phyloP scores from a whole-genome alignment of 164 flowering plant species.

The Saururus chinensis region DNA sequence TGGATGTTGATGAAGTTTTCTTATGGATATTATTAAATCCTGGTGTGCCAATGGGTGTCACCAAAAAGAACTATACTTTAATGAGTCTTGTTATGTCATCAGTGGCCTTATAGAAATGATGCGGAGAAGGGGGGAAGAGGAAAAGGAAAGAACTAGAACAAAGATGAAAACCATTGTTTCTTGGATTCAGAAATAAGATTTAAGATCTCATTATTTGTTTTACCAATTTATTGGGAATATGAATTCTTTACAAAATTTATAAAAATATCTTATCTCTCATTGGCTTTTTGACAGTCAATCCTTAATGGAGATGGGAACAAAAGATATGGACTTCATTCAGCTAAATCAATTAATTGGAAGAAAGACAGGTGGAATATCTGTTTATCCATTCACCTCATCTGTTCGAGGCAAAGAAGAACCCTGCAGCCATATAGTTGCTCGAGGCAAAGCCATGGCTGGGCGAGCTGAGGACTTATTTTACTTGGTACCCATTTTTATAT shows the following conservation, averaged over 20 bases:
- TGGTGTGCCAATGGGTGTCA: background rate
- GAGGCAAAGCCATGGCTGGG: slow-evolving; percentile 96
- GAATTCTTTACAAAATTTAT: background rate
- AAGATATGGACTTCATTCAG: slow-evolving; percentile 87
- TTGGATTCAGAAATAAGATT: too few relatives aligned
- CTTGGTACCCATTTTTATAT: slow-evolving; percentile 38
- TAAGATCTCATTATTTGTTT: too few relatives aligned
- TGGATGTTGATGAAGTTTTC: background rate
- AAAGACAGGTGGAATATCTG: slow-evolving; percentile 97
- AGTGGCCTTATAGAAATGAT: background rate
- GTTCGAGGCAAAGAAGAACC: slow-evolving; percentile 62
- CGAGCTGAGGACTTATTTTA: slow-evolving; percentile 78
- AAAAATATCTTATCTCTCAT: background rate
- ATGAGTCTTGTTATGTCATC: background rate
- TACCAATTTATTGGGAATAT: too few relatives aligned
- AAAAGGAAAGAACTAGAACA: too few relatives aligned
- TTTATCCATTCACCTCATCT: slow-evolving; percentile 88
- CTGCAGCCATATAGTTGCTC: slow-evolving; percentile 66
- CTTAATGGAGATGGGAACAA: slow-evolving; percentile 97
- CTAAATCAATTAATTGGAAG: slow-evolving; percentile 95
- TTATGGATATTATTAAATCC: background rate
- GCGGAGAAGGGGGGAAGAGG: too few relatives aligned
- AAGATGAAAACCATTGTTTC: too few relatives aligned
- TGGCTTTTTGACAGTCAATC: slow-evolving; percentile 64
- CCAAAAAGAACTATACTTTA: background rate